A percentile compares a stretch with the other conserved stretches of the same genome.
These are phyloP conservation scores for Sanchytrium tribonematis DNA, from an alignment of 371 early-diverging fungal genomes.

Conservation along the genomic window DNA sequence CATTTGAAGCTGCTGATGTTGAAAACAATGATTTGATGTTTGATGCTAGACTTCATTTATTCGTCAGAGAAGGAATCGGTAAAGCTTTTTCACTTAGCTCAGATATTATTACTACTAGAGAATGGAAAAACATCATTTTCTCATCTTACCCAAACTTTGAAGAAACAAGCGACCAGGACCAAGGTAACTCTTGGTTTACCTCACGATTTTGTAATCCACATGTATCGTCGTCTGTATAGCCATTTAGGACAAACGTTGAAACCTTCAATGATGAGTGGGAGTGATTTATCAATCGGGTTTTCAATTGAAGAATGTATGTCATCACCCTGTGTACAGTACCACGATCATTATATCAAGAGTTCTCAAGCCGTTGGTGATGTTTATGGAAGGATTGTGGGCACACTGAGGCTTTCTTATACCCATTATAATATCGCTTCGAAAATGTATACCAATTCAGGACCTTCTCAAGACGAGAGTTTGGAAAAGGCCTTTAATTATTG, in stretches of 20 bases:
- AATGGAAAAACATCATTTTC: neutral
- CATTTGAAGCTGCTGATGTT: neutral
- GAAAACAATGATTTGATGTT: neutral
- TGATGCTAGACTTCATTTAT: neutral
- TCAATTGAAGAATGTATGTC: neutral
- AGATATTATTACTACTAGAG: neutral
- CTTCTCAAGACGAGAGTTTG: neutral
- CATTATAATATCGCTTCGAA: neutral
- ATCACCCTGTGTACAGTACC: neutral
- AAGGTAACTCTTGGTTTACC: neutral
- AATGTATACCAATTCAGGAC: neutral
- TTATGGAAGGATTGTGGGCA: neutral
- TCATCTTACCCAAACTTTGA: neutral
- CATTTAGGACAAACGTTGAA: neutral
- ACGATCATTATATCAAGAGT: neutral
- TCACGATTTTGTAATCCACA: neutral
- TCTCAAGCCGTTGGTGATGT: neutral
- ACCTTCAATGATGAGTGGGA: conserved; percentile 1
- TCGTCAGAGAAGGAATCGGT: neutral
- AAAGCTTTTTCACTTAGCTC: neutral
- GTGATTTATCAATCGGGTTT: neutral
- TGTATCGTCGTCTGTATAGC: neutral
- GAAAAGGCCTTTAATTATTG: neutral
- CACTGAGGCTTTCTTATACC: neutral
- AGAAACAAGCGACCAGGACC: neutral